Evolutionary conservation across 2,329 filamentous ascomycete genomes (phyloP).

Genomic region (Neopestalotiopsis rosae): DNA sequence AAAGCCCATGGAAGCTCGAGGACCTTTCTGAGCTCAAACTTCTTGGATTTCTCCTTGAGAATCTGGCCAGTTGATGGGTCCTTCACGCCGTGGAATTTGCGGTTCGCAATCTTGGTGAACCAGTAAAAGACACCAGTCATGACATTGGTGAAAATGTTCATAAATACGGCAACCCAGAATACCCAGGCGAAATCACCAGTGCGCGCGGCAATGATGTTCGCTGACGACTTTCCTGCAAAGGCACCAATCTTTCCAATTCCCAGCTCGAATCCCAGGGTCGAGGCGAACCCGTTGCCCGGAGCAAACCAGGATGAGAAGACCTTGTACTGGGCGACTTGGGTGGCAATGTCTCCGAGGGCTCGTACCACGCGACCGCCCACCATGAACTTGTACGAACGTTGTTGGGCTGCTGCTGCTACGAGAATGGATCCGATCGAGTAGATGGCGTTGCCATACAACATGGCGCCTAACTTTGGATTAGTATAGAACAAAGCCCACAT

Average conservation of each 20-base stretch:
- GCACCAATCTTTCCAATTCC: constrained; percentile 65
- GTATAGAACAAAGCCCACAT: too few species aligned
- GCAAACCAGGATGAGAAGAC: constrained; percentile 70
- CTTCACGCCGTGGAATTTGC: constrained; percentile 48
- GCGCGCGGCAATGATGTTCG: constrained; percentile 62
- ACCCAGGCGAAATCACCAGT: constrained; percentile 67
- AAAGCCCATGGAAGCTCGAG: constrained; percentile 64
- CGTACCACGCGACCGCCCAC: constrained; percentile 60
- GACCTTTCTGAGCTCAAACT: constrained; percentile 61
- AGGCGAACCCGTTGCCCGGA: constrained; percentile 65
- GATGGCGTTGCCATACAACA: constrained; percentile 63
- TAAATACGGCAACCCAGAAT: constrained; percentile 66
- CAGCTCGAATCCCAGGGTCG: constrained; percentile 64
- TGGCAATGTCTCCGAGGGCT: constrained; percentile 66
- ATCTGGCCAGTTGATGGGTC: constrained; percentile 64
- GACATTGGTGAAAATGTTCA: constrained; percentile 67
- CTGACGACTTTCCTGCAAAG: constrained; percentile 64
- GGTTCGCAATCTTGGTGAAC: constrained; percentile 57
- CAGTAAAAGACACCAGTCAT: constrained; percentile 58
- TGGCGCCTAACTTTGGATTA: too few species aligned
- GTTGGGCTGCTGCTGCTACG: constrained; percentile 60
- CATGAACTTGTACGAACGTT: constrained; percentile 66
- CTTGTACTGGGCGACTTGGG: constrained; percentile 69
- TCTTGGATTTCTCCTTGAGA: constrained; percentile 63
- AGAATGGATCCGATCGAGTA: constrained; percentile 64